Percentiles rank a stretch among this genome's conserved stretches.
Evolutionary conservation across 371 early-diverging fungal genomes (phyloP).

Genomic region (Mortierella sp.): DNA sequence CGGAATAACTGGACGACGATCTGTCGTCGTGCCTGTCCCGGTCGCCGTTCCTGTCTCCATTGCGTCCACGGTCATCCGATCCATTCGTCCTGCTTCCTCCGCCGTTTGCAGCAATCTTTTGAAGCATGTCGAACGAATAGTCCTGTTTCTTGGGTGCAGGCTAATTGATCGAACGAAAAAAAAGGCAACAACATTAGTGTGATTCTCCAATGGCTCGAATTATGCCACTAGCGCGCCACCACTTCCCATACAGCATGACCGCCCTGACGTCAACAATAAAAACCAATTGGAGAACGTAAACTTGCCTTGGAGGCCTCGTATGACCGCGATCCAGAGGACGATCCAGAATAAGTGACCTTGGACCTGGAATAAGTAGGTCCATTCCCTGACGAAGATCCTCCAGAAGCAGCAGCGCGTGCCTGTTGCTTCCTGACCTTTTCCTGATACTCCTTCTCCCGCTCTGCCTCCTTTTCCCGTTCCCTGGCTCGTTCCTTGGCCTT

Average conservation of each 20-base stretch:
- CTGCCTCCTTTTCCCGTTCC: constrained; percentile 29
- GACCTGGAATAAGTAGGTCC: constrained; percentile 45
- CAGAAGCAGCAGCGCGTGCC: constrained; percentile 5
- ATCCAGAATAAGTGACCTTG: constrained; percentile 25
- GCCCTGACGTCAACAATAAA: neutral
- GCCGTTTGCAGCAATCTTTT: constrained; percentile 37
- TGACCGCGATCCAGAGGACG: constrained; percentile 20
- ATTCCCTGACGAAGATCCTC: constrained; percentile 16
- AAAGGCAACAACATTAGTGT: neutral
- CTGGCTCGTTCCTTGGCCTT: constrained; percentile 47
- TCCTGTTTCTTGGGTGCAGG: constrained; percentile 32
- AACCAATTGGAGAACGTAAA: neutral
- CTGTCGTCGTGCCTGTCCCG: neutral
- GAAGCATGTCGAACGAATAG: constrained; percentile 41
- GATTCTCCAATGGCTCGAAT: neutral
- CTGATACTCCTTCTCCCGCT: constrained; percentile 34
- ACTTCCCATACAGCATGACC: neutral
- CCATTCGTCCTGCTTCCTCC: constrained; percentile 15
- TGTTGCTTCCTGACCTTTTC: constrained; percentile 37
- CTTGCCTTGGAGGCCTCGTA: constrained; percentile 36
- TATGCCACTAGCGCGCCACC: neutral
- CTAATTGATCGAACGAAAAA: constrained; percentile 12
- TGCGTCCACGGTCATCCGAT: constrained; percentile 15
- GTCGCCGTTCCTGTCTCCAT: constrained; percentile 26
- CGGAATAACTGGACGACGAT: neutral